Evolutionary conservation across 1,139 yeast species (phyloP).

Genomic region (Blastobotrys apis): DNA sequence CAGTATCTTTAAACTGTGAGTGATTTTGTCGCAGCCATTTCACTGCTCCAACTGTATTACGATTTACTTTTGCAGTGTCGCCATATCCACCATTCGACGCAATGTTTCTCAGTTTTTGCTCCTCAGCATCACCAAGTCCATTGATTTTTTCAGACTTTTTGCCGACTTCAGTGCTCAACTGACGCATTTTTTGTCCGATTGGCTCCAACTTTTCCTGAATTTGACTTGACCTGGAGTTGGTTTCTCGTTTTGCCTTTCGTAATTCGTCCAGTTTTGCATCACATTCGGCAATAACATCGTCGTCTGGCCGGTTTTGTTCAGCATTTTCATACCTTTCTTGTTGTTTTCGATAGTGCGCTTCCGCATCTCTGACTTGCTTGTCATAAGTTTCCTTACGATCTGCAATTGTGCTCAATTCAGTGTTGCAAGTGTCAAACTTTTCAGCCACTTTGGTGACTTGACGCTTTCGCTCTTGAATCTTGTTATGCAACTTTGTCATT

Average conservation of each 20-base stretch:
- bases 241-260: too few relatives aligned
- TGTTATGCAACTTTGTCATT: too few relatives aligned
- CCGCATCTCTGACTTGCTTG: neutral
- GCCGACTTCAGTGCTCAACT: neutral
- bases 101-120: neutral
- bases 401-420: too few relatives aligned
- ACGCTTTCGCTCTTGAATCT: too few relatives aligned
- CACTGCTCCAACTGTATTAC: neutral
- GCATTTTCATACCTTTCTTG: neutral
- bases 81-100: neutral
- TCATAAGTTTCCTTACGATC: neutral
- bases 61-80: neutral
- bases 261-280: too few relatives aligned
- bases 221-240: too few relatives aligned
- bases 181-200: neutral
- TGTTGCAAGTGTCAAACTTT: too few relatives aligned
- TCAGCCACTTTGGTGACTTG: too few relatives aligned
- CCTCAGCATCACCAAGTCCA: neutral
- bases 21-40: neutral
- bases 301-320: neutral
- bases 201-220: too few relatives aligned
- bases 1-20: constrained; percentile 37
- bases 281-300: neutral
- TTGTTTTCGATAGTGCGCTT: neutral
- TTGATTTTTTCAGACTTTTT: neutral